Evolutionary conservation across 2,329 filamentous ascomycete species (phyloP), one percentile per base, ranked within the genome.

Genomic region (Colletotrichum liaoningense): DNA sequence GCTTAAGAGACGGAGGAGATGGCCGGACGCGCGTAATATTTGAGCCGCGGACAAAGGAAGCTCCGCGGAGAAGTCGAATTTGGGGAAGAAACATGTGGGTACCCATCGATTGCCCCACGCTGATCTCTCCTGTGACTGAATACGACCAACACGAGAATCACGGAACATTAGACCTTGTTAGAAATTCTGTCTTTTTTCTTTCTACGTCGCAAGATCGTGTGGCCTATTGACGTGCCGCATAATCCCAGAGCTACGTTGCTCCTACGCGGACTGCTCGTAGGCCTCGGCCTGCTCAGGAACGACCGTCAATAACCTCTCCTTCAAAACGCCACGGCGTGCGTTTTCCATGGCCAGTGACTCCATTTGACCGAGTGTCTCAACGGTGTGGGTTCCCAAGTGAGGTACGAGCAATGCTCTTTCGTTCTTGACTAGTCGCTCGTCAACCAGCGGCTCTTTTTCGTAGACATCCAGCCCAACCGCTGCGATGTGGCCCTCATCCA

Each of bases 371-470:
- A 68, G 30, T 33, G 81, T 86, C 84, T 93, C 92, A 11, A 86
- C 81, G 0, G 90, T 93, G 81, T 87, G 90, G 0, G 91, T 94
- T 0, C 92, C 92, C 83, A 94, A 88, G 77, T 94, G 92, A 46
- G 92, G 92, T 56, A 93, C 81, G 22, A 93, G 82, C 68, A 93
- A 83, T 0, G 91, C 90, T 74, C 89, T 86, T 5, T 87, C 87
- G 76, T 92, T 93, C 64, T 82, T 82, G 2, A 93, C 68, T 19
- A 94, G 81, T 1, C 88, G 88, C 2, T 89, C 88, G 75, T 93
- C 89, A 5, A 94, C 83, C 74, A 86, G 83, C 0, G 92, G 92
- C 79, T 91, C 89, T 63, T 81, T 76, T 77, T 91, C 88, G 67
- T 87, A 91, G 11, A 91, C 89, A 74, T 91, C 89, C 38, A 91